Base-by-base conservation (phyloP, 257 asterid genomes). In the Mentha longifolia region DNA sequence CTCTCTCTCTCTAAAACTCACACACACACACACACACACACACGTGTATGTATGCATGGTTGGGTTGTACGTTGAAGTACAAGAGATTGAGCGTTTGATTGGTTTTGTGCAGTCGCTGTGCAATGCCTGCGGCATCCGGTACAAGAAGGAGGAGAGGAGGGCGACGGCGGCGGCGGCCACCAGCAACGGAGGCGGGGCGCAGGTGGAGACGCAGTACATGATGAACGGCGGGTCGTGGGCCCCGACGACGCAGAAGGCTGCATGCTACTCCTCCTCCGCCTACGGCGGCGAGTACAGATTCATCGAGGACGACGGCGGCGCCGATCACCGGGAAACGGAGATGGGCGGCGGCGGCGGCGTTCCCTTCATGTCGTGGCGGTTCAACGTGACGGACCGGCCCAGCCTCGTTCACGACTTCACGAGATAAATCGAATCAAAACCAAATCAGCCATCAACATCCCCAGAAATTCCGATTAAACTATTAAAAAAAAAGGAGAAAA, bases 81-180 rank as follows among this genome's bases (percentile, higher is more conserved):
- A 59, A 37, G 14, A 20, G 54, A 11, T 35, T 35, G 39, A 50
- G 14, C 13, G 39, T 35, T 9, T 41, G 54, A 3, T 16, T 12
- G 56, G 16, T 37, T 60, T 4, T 37, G 4, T 67, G 86, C 94
- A 95, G 99, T 95, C 99, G 3, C 80, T 95, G 2, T 95, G 99
- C 87, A 95, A 95, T 76, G 98, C 99, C 15, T 95, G 99, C 67
- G 99, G 99, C 37, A 95, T 92, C 51, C 89, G 99, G 31, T 92
- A 77, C 91, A 95, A 92, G 88, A 95, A 95, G 75, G 99, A 95
- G 72, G 97, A 95, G 74, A 87, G 97, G 73, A 85, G 99, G 68
- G 99, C 98, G 10, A 73, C 88, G 41, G 97, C 97, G 3, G 98
- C 96, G 14, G 86, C 90, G 2, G 86, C 95, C 66, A 58, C 83